These are phyloP conservation scores for Amanita molliuscula DNA, from an alignment of 768 basidiomycete genomes.

Conservation along the genomic window DNA sequence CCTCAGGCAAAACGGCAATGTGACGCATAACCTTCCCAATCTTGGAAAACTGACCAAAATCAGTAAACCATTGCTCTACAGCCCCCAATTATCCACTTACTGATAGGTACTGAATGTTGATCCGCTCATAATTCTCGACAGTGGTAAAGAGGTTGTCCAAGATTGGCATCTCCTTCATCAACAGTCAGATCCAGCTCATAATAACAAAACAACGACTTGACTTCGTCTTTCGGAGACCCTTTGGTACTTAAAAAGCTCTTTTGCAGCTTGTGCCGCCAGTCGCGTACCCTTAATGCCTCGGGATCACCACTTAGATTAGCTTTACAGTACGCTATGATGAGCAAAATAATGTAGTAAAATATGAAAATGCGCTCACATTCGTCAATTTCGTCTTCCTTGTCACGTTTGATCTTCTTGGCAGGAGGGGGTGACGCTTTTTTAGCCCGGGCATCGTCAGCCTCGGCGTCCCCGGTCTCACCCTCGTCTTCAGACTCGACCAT, in stretches of 20 bases:
- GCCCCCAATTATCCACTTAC: conserved; percentile 15
- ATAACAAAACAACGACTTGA: conserved; percentile 20
- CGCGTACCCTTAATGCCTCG: conserved; percentile 57
- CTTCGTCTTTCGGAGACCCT: conserved; percentile 52
- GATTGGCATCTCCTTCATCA: conserved; percentile 60
- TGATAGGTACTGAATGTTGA: conserved; percentile 66
- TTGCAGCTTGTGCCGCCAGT: conserved; percentile 90
- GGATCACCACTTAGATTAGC: conserved; percentile 59
- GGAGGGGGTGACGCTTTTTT: conserved; percentile 47
- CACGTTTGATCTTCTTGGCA: conserved; percentile 50
- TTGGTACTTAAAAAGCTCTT: conserved; percentile 72
- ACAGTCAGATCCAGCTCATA: conserved; percentile 4
- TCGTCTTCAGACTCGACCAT: conserved; percentile 64
- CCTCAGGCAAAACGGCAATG: conserved; percentile 46
- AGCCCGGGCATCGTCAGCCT: conserved; percentile 39
- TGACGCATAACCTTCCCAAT: conserved; percentile 87
- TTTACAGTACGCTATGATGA: conserved; percentile 6
- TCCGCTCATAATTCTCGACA: conserved; percentile 67
- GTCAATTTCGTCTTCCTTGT: conserved; percentile 51
- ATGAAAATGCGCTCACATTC: conserved; percentile 31
- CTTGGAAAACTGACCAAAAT: conserved; percentile 53
- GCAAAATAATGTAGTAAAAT: neutral
- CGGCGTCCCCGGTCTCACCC: conserved; percentile 39
- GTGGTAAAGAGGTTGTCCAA: conserved; percentile 64
- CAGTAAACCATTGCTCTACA: neutral